These are phyloP conservation scores for Ambrosiella xylebori DNA, from an alignment of 2,329 filamentous ascomycete genomes.

Conservation along the genomic window DNA sequence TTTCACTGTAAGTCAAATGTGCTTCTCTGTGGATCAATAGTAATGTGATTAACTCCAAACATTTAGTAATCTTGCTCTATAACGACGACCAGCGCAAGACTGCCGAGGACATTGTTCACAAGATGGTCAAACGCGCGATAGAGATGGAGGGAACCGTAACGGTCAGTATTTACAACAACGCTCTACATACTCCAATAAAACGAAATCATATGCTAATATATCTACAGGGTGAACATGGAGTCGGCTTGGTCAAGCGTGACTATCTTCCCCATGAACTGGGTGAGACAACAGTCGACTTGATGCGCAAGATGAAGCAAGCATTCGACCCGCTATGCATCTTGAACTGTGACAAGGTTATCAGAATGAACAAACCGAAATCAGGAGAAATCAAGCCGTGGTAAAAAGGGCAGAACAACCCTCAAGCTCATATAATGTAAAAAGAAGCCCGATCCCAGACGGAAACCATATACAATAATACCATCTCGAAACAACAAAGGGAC, in stretches of 20 bases:
- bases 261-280: constrained; percentile 67
- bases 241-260: constrained; percentile 70
- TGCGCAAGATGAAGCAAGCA: constrained; percentile 71
- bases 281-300: constrained; percentile 56
- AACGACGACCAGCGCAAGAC: constrained; percentile 48
- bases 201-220: background rate
- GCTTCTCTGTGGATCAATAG: background rate
- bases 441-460: background rate
- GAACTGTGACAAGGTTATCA: constrained; percentile 53
- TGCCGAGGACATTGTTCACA: constrained; percentile 56
- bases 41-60: background rate
- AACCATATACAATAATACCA: background rate
- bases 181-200: background rate
- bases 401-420: background rate
- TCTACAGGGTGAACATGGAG: constrained; percentile 56
- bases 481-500: background rate
- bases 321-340: constrained; percentile 58
- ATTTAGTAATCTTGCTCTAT: constrained; percentile 35
- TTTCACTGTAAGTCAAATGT: constrained; percentile 40
- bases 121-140: constrained; percentile 73
- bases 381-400: constrained; percentile 31
- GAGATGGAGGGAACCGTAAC: constrained; percentile 76
- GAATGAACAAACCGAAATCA: constrained; percentile 33
- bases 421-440: background rate
- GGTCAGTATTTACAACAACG: constrained; percentile 21